Conservation (phyloP, 2,329 filamentous ascomycete genomes). For the Fusarium algeriense region DNA sequence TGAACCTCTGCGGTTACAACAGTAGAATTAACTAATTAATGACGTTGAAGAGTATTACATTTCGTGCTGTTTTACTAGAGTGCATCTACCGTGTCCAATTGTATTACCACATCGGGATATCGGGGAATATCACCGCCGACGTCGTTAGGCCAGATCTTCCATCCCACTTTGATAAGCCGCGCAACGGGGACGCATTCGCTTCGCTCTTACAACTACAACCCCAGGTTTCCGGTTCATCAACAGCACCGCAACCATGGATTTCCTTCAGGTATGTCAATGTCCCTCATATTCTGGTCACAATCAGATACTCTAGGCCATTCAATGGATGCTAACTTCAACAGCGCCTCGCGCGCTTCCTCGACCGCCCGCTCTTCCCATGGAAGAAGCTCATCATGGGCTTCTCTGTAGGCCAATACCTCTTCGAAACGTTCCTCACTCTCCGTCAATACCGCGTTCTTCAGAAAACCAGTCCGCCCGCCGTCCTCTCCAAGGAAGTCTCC, state of each 20-base stretch:
- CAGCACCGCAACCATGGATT: slow-evolving; percentile 56
- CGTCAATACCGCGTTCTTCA: slow-evolving; percentile 92
- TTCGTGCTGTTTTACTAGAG: neutral
- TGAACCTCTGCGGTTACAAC: neutral
- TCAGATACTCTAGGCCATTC: neutral
- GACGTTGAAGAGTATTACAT: neutral
- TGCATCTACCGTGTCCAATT: neutral
- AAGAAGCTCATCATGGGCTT: slow-evolving; percentile 97
- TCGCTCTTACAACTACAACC: slow-evolving; percentile 41
- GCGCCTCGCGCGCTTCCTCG: slow-evolving; percentile 86
- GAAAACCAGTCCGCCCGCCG: slow-evolving; percentile 82
- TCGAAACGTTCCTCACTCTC: slow-evolving; percentile 89
- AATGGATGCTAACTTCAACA: slow-evolving; percentile 49
- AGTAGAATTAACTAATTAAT: neutral
- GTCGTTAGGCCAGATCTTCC: slow-evolving; percentile 44
- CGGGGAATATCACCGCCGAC: slow-evolving; percentile 35
- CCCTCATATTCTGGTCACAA: neutral
- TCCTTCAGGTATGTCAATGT: slow-evolving; percentile 57
- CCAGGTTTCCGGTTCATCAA: slow-evolving; percentile 38
- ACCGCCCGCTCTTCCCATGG: slow-evolving; percentile 95
- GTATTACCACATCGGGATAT: slow-evolving; percentile 32
- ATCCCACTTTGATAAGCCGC: slow-evolving; percentile 36
- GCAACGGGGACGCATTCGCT: slow-evolving; percentile 18
- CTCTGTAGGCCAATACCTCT: slow-evolving; percentile 88
- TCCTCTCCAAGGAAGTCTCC: slow-evolving; percentile 88